Percentiles rank a stretch among this genome's conserved stretches.
phyloP scores from a whole-genome alignment of 768 basidiomycete genomes.

The Podaxis carcinomalis region DNA sequence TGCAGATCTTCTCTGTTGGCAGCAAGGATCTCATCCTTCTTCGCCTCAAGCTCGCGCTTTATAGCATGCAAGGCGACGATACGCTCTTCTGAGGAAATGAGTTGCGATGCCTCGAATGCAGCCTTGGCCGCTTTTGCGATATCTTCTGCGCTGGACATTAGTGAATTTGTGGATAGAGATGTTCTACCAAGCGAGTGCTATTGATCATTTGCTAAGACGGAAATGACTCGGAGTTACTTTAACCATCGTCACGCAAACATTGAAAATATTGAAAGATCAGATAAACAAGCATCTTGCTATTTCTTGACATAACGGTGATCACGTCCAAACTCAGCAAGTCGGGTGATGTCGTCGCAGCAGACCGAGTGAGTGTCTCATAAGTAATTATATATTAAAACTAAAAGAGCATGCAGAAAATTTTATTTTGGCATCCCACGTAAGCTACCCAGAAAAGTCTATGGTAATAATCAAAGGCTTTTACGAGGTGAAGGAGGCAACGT shows the following conservation, averaged over 20 bases:
- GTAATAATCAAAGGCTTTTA: constrained; percentile 28
- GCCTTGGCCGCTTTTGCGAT: constrained; percentile 78
- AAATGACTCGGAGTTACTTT: constrained; percentile 4
- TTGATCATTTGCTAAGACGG: not conserved
- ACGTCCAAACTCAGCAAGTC: too few relatives aligned
- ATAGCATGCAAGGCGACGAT: constrained; percentile 71
- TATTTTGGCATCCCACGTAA: constrained; percentile 27
- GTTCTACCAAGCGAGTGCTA: not conserved
- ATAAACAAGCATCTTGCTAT: not conserved
- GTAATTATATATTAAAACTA: constrained; percentile 13
- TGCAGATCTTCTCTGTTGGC: constrained; percentile 83
- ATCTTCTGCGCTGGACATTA: constrained; percentile 28
- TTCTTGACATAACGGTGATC: too few relatives aligned
- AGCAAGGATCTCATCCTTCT: constrained; percentile 63
- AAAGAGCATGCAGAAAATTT: constrained; percentile 18
- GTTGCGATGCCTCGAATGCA: constrained; percentile 86
- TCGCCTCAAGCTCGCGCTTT: constrained; percentile 55
- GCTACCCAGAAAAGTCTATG: constrained; percentile 20
- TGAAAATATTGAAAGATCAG: not conserved
- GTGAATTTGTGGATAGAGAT: not conserved
- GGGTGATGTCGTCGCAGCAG: not conserved
- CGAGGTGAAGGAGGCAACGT: constrained; percentile 76
- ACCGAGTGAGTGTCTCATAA: constrained; percentile 6
- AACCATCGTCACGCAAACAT: not conserved
- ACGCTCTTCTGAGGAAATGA: constrained; percentile 65